A percentile compares a stretch with the other conserved stretches of the same genome.
Evolutionary conservation across 2,329 filamentous ascomycete genomes (phyloP).

Genomic region (Colletotrichum acutatum): DNA sequence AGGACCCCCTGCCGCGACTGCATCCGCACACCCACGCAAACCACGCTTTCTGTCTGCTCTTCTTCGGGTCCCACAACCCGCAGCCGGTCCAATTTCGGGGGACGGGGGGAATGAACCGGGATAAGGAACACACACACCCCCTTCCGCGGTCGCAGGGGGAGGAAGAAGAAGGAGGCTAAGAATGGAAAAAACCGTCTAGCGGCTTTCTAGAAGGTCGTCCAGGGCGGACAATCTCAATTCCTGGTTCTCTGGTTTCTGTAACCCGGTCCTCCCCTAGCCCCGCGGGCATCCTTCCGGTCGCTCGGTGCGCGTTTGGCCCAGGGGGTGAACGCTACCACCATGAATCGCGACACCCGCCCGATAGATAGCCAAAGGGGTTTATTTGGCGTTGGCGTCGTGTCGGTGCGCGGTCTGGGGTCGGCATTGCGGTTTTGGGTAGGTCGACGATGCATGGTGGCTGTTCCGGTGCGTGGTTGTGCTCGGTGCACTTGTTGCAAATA

Average conservation of each 20-base stretch:
- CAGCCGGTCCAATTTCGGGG: conserved; percentile 22
- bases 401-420: background rate
- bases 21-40: background rate
- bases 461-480: background rate
- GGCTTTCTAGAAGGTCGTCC: conserved; percentile 26
- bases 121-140: background rate
- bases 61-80: conserved; percentile 26
- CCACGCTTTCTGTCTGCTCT: background rate
- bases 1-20: background rate
- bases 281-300: background rate
- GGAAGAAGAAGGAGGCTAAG: background rate
- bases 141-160: background rate
- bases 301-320: background rate
- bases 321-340: background rate
- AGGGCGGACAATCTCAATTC: background rate
- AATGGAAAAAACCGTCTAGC: background rate
- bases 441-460: background rate
- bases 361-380: too few species aligned
- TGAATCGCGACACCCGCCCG: background rate
- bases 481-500: conserved; percentile 6
- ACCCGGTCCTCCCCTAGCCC: background rate
- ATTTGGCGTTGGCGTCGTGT: background rate
- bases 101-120: background rate
- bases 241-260: background rate
- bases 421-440: background rate